Base-by-base conservation (phyloP, 2,329 filamentous ascomycete genomes). In the Beauveria sp. region DNA sequence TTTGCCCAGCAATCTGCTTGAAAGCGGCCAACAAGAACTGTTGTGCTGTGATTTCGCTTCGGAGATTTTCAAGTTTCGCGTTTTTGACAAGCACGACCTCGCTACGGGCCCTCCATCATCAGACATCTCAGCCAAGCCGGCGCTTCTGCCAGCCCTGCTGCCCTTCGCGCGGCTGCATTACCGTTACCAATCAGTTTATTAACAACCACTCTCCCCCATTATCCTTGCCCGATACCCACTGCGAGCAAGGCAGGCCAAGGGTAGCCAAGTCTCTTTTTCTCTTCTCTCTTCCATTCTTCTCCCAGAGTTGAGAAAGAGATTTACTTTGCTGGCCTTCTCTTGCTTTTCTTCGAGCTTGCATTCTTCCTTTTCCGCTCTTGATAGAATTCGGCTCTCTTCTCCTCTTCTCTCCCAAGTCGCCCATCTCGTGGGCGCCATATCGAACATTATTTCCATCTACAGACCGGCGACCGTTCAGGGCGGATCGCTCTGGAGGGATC, bases 401-500 rank as follows among this genome's bases (percentile, higher is more conserved):
- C 48, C 51, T 46, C 16, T 38, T 22, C 22, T 24, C 24, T 16
- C 24, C 26, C 46, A 74, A 72, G 73, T 75, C 80, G 80, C 80
- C 82, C 79, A 74, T 72, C 43, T 49, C 75, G 80, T 80, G 82
- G 55, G 81, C 80, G 76, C 76, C 75, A 69, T 72, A 71, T 72
- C 76, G 73, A 79, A 78, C 79, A 83, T 83, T 80, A 77, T 83
- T 76, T 81, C 82, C 73, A 79, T 84, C 72, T 83, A 83, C 79
- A 81, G 75, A 76, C 80, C 83, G 80, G 84, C 82, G 82, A 81
- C 83, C 86, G 86, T 86, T 85, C 84, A 86, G 86, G 84, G 87
- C 86, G 85, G 79, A 77, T 83, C 82, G 86, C 86, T 89, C 87
- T 89, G 86, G 87, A 85, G 85, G 85, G 82, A 85, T 84, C 85